phyloP scores from a whole-genome alignment of 2,329 filamentous ascomycete species.

The Aureobasidium sp. region DNA sequence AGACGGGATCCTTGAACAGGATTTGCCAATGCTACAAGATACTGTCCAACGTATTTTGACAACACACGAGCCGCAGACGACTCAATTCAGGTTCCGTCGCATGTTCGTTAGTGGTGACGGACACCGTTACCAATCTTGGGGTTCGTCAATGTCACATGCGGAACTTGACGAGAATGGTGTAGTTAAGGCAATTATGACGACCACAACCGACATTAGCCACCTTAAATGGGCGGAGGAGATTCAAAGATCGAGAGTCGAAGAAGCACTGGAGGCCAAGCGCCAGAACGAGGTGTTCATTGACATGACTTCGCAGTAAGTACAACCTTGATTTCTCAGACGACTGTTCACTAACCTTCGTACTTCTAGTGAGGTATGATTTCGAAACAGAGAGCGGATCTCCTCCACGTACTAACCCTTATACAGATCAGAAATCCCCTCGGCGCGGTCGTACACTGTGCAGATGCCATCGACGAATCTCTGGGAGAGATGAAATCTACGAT shows the following conservation, averaged over 20 bases:
- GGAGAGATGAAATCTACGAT: slow-evolving; percentile 14
- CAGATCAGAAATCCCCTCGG: slow-evolving; percentile 21
- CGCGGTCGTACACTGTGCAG: slow-evolving; percentile 19
- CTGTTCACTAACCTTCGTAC: slow-evolving; percentile 1
- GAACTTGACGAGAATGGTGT: slow-evolving; percentile 27
- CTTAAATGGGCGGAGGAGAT: slow-evolving; percentile 39
- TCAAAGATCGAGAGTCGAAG: slow-evolving; percentile 29
- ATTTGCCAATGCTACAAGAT: neutral
- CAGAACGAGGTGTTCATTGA: slow-evolving; percentile 29
- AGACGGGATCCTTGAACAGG: slow-evolving; percentile 24
- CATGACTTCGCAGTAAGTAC: slow-evolving; percentile 35
- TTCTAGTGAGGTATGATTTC: slow-evolving; percentile 9
- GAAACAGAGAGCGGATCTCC: neutral
- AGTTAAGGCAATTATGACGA: slow-evolving; percentile 35
- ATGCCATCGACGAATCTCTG: slow-evolving; percentile 18
- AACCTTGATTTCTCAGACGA: neutral
- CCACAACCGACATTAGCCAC: slow-evolving; percentile 40
- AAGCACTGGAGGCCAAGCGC: slow-evolving; percentile 18
- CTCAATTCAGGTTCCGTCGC: slow-evolving; percentile 3
- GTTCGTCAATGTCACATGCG: slow-evolving; percentile 20
- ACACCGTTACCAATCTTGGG: slow-evolving; percentile 17
- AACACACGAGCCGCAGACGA: neutral
- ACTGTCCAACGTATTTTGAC: neutral
- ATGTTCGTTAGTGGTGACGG: slow-evolving; percentile 12
- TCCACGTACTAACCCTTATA: neutral